Base-by-base conservation (phyloP, 371 early-diverging fungal genomes). In the Rhizopus delemar region DNA sequence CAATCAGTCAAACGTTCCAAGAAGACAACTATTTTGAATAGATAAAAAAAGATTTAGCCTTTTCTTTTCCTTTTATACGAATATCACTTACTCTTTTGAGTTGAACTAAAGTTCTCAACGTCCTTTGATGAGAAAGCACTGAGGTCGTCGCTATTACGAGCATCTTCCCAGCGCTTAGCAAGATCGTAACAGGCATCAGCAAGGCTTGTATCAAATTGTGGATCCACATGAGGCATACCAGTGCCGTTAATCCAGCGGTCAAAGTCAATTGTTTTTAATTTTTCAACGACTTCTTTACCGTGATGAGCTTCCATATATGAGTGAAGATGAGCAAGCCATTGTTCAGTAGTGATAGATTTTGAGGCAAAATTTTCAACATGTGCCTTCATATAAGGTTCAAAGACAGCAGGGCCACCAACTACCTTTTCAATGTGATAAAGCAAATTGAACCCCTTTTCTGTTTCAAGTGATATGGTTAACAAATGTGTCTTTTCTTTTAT, bases 191-290 rank as follows among this genome's bases (percentile, higher is more conserved):
- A 93, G n/a, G 81, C 89, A 66, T 85, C 79, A 41, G 93, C 93
- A 35, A 95, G 85, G 13, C 89, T 86, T 41, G 86, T 79, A 68
- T 95, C 96, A 69, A 93, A 97, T 41, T 90, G 65, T 72, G 92
- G 92, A 41, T 83, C 77, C 33, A 93, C 92, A 15, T 92, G 92
- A 41, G 98, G 98, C 91, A 93, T 93, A 63, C 93, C 93, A 33
- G 88, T 83, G 32, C 83, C 81, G 58, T 87, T 69, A 59, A 97
- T 84, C 98, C 98, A 98, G 46, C 76, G 71, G 62, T 97, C 86
- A 87, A 93, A 97, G 60, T 96, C 94, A 46, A 98, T 84, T 33
- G 70, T 68, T 61, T 88, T 77, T 60, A 92, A 79, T 52, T 85
- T 74, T 16, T 84, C 82, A 45, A 84, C 76, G 68, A 90, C 88